These are phyloP conservation scores for Cercospora berteroae DNA, from an alignment of 2,329 filamentous ascomycete genomes.

Conservation along the genomic window DNA sequence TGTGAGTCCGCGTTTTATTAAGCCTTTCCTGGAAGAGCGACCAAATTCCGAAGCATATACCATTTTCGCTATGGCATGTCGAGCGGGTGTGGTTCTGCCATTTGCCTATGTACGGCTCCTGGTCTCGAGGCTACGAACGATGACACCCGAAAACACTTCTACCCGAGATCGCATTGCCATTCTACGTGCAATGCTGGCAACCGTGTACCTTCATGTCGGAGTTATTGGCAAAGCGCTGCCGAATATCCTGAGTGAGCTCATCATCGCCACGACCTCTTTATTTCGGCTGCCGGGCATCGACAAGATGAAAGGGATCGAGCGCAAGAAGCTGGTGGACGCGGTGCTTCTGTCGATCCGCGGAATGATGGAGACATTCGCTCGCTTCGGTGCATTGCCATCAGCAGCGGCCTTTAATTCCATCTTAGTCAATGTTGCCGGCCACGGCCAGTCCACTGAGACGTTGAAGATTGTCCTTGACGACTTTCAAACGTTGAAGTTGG, in stretches of 20 bases:
- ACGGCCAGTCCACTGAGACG: constrained; percentile 32
- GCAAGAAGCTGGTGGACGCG: constrained; percentile 25
- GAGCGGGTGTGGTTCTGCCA: constrained; percentile 42
- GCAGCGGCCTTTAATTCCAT: constrained; percentile 40
- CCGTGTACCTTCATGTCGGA: constrained; percentile 44
- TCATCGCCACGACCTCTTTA: constrained; percentile 37
- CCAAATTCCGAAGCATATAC: constrained; percentile 50
- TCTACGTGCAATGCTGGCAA: constrained; percentile 43
- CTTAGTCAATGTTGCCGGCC: constrained; percentile 38
- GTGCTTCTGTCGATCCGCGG: constrained; percentile 32
- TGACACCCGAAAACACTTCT: constrained; percentile 20
- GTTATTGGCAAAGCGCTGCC: constrained; percentile 39
- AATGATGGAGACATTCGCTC: constrained; percentile 34
- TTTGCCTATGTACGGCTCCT: constrained; percentile 37
- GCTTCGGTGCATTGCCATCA: constrained; percentile 31
- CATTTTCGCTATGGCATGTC: constrained; percentile 50
- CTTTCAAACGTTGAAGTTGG: constrained; percentile 30
- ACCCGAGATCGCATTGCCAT: constrained; percentile 17
- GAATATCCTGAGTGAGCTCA: constrained; percentile 41
- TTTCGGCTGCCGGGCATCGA: constrained; percentile 28
- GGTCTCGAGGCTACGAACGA: constrained; percentile 35
- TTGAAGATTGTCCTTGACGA: constrained; percentile 34
- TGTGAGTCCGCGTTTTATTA: constrained; percentile 45
- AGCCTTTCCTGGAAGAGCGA: constrained; percentile 46
- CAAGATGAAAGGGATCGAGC: constrained; percentile 21